These are phyloP conservation scores for Bruguiera parviflora DNA, from an alignment of 345 rosid genomes.

Conservation along the genomic window DNA sequence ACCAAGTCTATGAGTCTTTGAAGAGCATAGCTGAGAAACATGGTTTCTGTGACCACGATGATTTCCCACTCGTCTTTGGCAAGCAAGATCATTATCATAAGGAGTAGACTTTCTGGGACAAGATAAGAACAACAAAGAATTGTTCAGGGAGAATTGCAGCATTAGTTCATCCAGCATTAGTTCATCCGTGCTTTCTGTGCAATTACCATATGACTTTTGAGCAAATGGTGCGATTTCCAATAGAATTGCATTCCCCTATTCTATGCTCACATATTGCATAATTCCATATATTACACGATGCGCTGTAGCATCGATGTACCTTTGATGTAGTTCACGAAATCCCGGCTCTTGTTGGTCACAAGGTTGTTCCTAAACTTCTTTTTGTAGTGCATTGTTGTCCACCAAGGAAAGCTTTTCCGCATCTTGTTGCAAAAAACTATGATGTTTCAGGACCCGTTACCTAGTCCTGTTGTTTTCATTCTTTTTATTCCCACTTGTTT, in stretches of 20 bases:
- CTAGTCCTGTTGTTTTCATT: no score
- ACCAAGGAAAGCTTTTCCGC: no score
- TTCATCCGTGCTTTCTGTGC: conserved; percentile 18
- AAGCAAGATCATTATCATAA: conserved; percentile 29
- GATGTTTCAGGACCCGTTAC: not conserved
- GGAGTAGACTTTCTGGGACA: conserved; percentile 15
- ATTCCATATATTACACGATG: conserved; percentile 26
- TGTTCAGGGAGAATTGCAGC: conserved; percentile 9
- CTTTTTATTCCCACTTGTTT: no score
- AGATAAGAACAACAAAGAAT: not conserved
- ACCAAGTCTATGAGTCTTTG: conserved; percentile 62
- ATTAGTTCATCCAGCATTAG: conserved; percentile 19
- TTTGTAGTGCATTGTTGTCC: not conserved
- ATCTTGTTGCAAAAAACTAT: not conserved
- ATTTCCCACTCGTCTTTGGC: conserved; percentile 25
- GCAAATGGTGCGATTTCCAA: conserved; percentile 24
- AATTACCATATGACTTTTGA: conserved; percentile 15
- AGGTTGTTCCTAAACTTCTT: conserved; percentile 12
- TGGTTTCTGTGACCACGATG: conserved; percentile 26
- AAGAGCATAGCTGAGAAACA: conserved; percentile 34
- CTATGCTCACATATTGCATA: conserved; percentile 25
- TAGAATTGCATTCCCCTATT: conserved; percentile 18
- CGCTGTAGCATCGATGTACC: conserved; percentile 12
- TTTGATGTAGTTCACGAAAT: conserved; percentile 14
- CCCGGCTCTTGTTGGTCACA: conserved; percentile 11